Evolutionary conservation across 805 yeast genomes (phyloP).

Genomic region (Candida silvicultrix): DNA sequence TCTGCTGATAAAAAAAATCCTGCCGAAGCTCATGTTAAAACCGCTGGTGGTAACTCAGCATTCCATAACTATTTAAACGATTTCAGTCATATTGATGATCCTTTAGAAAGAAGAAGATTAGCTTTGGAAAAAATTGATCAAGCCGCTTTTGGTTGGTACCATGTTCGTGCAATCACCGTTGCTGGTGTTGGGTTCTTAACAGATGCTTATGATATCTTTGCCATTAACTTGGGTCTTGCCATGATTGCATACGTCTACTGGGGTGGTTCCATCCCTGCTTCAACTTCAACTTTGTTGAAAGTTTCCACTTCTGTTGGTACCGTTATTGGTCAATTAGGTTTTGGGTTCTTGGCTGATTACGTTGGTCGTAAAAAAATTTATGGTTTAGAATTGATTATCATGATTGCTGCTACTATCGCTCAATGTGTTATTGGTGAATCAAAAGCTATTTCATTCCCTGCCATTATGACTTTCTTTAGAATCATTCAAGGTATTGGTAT

Average conservation of each 20-base stretch:
- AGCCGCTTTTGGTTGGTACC: constrained; percentile 77
- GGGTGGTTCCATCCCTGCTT: constrained; percentile 55
- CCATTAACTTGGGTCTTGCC: constrained; percentile 75
- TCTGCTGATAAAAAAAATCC: constrained; percentile 17
- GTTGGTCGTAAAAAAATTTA: constrained; percentile 84
- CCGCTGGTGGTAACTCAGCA: constrained; percentile 43
- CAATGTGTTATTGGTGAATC: constrained; percentile 73
- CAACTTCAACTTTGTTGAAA: constrained; percentile 72
- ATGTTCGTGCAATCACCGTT: constrained; percentile 71
- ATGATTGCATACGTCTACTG: constrained; percentile 78
- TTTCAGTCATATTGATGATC: constrained; percentile 78
- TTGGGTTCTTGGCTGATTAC: constrained; percentile 76
- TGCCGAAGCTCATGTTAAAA: constrained; percentile 7
- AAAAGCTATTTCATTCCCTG: constrained; percentile 66
- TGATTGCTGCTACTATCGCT: constrained; percentile 71
- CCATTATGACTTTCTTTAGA: constrained; percentile 72
- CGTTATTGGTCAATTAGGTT: constrained; percentile 82
- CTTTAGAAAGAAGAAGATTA: constrained; percentile 79
- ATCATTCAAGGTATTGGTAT: constrained; percentile 92
- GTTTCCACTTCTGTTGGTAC: constrained; percentile 93
- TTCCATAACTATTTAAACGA: constrained; percentile 79
- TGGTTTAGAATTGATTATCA: constrained; percentile 80
- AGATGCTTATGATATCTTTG: constrained; percentile 88
- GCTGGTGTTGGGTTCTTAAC: constrained; percentile 95
- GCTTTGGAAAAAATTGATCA: constrained; percentile 81